phyloP scores from a whole-genome alignment of 768 basidiomycete genomes.

The Termitomyces sp. region DNA sequence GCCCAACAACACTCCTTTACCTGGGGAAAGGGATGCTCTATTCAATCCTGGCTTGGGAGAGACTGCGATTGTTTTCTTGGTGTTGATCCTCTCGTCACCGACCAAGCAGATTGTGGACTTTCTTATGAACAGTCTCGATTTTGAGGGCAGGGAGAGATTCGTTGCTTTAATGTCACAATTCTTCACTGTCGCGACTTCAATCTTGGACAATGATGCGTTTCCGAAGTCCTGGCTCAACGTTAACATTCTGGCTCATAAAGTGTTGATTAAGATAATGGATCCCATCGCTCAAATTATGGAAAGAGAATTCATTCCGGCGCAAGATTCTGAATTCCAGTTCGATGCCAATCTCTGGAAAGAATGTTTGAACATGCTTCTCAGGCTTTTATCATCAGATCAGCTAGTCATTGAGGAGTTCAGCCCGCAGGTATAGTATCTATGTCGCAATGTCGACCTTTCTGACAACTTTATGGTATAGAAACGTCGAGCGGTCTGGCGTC shows the following conservation, averaged over 20 bases:
- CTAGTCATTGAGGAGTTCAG: constrained; percentile 93
- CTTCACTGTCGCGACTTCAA: constrained; percentile 77
- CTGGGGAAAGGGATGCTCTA: constrained; percentile 40
- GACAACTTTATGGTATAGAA: constrained; percentile 44
- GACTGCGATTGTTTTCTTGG: constrained; percentile 78
- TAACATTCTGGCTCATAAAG: constrained; percentile 82
- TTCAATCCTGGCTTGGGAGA: constrained; percentile 83
- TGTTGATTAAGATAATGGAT: constrained; percentile 85
- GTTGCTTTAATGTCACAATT: constrained; percentile 65
- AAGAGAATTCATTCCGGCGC: constrained; percentile 72
- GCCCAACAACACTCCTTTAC: constrained; percentile 31
- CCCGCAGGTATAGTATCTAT: constrained; percentile 59
- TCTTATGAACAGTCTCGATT: constrained; percentile 75
- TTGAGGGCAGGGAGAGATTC: constrained; percentile 84
- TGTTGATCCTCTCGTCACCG: constrained; percentile 76
- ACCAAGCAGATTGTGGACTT: constrained; percentile 72
- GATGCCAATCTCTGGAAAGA: constrained; percentile 77
- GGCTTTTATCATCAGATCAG: constrained; percentile 83
- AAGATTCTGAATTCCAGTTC: constrained; percentile 60
- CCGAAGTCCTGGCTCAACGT: constrained; percentile 90
- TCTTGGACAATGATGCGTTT: constrained; percentile 84
- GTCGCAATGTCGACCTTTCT: not conserved
- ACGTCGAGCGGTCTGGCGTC: constrained; percentile 91
- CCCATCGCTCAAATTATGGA: constrained; percentile 74
- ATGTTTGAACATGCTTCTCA: constrained; percentile 76